These are phyloP conservation scores for Carex parvula DNA, from an alignment of 176 grass and related monocot species.

Conservation along the genomic window DNA sequence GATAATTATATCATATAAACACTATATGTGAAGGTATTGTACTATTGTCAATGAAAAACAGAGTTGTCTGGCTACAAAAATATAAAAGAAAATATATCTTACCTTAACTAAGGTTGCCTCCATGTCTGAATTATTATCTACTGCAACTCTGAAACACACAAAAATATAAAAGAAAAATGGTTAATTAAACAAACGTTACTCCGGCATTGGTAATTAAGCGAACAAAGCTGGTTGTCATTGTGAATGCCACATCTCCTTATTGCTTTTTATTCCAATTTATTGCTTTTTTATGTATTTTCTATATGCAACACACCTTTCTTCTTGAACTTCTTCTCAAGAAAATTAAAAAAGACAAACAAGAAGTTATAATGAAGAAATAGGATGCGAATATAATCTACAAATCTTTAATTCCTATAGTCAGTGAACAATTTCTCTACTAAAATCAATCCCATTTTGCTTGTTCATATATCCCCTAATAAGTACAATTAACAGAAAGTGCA, in stretches of 20 bases:
- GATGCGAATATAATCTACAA: no score
- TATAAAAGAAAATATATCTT: slow-evolving; percentile 18
- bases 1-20: slow-evolving; percentile 28
- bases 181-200: slow-evolving; percentile 2
- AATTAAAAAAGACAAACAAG: no score
- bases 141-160: slow-evolving; percentile 54
- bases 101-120: slow-evolving; percentile 85
- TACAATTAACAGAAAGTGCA: no score
- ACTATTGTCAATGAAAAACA: neutral
- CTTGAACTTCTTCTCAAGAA: no score
- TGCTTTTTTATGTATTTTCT: no score
- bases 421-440: no score
- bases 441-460: neutral
- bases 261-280: no score
- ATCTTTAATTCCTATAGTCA: no score
- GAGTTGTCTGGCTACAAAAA: neutral
- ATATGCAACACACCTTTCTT: no score
- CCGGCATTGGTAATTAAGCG: neutral
- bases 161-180: slow-evolving; percentile 20
- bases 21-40: neutral
- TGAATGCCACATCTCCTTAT: no score
- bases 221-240: neutral
- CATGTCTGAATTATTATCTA: slow-evolving; percentile 77
- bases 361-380: no score
- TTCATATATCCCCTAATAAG: neutral